Conservation (phyloP, 1,139 yeast genomes). For the Kodamaea fungicola region DNA sequence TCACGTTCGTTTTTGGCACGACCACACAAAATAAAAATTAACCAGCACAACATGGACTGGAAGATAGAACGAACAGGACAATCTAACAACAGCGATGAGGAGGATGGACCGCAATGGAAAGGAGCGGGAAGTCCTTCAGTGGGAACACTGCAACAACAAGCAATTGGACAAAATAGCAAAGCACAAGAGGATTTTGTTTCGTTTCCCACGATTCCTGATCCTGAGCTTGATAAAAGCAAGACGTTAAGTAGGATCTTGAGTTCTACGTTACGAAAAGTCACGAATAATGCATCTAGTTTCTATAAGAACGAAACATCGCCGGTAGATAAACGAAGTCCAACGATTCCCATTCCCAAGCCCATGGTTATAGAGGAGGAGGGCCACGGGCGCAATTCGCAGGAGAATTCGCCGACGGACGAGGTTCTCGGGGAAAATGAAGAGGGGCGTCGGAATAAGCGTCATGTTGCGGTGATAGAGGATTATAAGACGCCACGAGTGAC, state of each 20-base stretch:
- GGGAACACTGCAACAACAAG: conserved; percentile 5
- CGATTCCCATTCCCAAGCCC: not conserved
- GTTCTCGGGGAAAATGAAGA: not conserved
- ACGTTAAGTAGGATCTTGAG: conserved; percentile 34
- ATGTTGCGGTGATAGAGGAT: conserved; percentile 4
- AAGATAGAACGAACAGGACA: conserved; percentile 2
- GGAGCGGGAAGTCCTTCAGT: not conserved
- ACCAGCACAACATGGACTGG: conserved; percentile 2
- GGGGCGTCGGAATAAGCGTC: not conserved
- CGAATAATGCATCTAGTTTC: conserved; percentile 41
- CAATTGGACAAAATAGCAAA: conserved; percentile 17
- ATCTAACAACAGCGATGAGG: conserved; percentile 9
- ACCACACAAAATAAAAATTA: not conserved
- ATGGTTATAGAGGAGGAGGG: not conserved
- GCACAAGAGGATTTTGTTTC: conserved; percentile 34
- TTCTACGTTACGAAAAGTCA: conserved; percentile 42
- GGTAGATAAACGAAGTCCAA: not conserved
- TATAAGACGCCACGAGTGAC: conserved; percentile 24
- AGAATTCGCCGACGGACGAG: conserved; percentile 1
- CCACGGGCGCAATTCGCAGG: not conserved
- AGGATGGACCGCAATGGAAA: conserved; percentile 2
- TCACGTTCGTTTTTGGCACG: too few relatives aligned
- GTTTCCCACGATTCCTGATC: conserved; percentile 46
- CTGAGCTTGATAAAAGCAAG: conserved; percentile 31
- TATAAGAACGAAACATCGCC: conserved; percentile 15